phyloP scores from a whole-genome alignment of 306 rosid species.

The Senna tora region DNA sequence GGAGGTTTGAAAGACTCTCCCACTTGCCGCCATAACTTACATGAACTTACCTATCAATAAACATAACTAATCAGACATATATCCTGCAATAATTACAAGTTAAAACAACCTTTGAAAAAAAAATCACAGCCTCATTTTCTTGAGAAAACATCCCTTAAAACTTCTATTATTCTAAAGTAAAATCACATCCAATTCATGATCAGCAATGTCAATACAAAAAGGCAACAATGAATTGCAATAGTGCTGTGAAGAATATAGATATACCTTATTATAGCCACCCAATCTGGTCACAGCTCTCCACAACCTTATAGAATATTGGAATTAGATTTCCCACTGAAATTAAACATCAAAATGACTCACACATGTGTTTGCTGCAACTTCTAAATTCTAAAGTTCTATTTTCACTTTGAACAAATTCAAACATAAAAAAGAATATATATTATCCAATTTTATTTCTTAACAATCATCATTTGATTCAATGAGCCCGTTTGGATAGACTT shows the following conservation, averaged over 20 bases:
- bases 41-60: slow-evolving; percentile 80
- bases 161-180: not conserved
- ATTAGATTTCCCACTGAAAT: slow-evolving; percentile 27
- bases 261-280: slow-evolving; percentile 99
- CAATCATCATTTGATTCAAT: slow-evolving; percentile 95
- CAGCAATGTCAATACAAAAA: slow-evolving; percentile 7
- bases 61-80: slow-evolving; percentile 38
- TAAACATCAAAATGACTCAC: not conserved
- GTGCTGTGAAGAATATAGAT: not conserved
- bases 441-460: slow-evolving; percentile 45
- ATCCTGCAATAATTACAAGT: slow-evolving; percentile 35
- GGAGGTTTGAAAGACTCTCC: slow-evolving; percentile 99
- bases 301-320: slow-evolving; percentile 59
- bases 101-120: slow-evolving; percentile 33
- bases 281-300: slow-evolving; percentile 92
- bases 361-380: not conserved
- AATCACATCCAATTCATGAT: slow-evolving; percentile 30
- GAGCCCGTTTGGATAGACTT: no score
- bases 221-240: slow-evolving; percentile 9
- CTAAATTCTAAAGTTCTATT: not conserved
- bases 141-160: slow-evolving; percentile 27
- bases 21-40: slow-evolving; percentile 98
- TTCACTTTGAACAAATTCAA: slow-evolving; percentile 37
- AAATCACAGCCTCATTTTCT: slow-evolving; percentile 24
- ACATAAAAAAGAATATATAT: no score